phyloP scores from a whole-genome alignment of 805 yeast species.

The Candida incommunis region DNA sequence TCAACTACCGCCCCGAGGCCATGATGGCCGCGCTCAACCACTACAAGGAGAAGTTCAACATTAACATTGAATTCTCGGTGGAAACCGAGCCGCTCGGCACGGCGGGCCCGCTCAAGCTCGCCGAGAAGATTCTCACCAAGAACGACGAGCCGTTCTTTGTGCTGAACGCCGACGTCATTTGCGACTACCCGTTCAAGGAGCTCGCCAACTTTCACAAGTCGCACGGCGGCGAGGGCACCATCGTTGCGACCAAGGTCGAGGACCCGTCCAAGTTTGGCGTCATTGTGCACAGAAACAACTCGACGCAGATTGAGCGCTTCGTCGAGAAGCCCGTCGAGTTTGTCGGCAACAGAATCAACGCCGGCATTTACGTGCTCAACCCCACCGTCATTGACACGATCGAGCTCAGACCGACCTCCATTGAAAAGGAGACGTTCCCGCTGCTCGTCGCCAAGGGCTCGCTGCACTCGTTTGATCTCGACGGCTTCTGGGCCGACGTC shows the following conservation, averaged over 20 bases:
- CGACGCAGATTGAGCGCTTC: conserved; percentile 93
- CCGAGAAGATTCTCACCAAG: conserved; percentile 85
- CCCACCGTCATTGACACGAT: conserved; percentile 94
- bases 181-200: conserved; percentile 95
- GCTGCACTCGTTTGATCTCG: conserved; percentile 90
- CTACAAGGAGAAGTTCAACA: conserved; percentile 92
- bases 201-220: conserved; percentile 83
- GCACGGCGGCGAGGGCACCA: conserved; percentile 97
- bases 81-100: conserved; percentile 99
- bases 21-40: conserved; percentile 92
- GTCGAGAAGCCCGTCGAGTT: conserved; percentile 99
- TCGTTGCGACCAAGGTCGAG: conserved; percentile 98
- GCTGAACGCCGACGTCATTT: conserved; percentile 94
- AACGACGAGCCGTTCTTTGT: conserved; percentile 96
- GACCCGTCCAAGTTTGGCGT: conserved; percentile 99
- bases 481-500: conserved; percentile 99
- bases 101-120: conserved; percentile 97
- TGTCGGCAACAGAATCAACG: conserved; percentile 99
- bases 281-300: conserved; percentile 90
- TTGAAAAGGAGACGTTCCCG: conserved; percentile 99
- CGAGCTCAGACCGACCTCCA: conserved; percentile 97
- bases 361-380: conserved; percentile 96
- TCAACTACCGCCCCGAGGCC: conserved; percentile 98
- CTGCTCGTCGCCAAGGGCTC: conserved; percentile 75
- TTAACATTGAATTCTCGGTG: conserved; percentile 87